Evolutionary conservation across 179 eudicot genomes (phyloP).

Genomic region (Spergularia azorica): DNA sequence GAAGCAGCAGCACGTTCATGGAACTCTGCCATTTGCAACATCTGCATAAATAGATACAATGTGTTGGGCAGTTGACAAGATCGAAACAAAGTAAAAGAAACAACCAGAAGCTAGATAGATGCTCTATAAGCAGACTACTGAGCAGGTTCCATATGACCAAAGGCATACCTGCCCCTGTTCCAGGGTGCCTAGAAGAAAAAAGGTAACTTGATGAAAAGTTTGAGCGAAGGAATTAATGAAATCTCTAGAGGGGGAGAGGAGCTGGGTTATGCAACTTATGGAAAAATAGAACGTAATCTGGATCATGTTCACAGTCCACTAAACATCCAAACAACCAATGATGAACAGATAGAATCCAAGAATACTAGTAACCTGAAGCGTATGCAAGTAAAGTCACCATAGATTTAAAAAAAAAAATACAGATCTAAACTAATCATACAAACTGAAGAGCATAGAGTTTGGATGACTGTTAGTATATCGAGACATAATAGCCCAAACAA

Average conservation of each 20-base stretch:
- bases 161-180: neutral
- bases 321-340: neutral
- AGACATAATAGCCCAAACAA: neutral
- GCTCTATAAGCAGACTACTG: neutral
- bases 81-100: neutral
- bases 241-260: neutral
- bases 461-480: neutral
- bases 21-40: constrained; percentile 93
- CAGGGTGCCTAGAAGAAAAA: neutral
- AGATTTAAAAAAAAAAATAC: neutral
- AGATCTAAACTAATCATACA: constrained; percentile 1
- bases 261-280: neutral
- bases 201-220: neutral
- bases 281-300: neutral
- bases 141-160: constrained; percentile 1
- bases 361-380: neutral
- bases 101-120: constrained; percentile 8
- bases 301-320: neutral
- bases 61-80: constrained; percentile 8
- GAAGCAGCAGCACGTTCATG: constrained; percentile 73
- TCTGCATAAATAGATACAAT: constrained; percentile 49
- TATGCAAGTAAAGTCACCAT: neutral
- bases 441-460: neutral
- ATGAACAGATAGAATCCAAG: neutral
- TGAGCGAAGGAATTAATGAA: neutral